phyloP scores from a whole-genome alignment of 805 yeast species.

The Cyberlindnera subsufficiens region DNA sequence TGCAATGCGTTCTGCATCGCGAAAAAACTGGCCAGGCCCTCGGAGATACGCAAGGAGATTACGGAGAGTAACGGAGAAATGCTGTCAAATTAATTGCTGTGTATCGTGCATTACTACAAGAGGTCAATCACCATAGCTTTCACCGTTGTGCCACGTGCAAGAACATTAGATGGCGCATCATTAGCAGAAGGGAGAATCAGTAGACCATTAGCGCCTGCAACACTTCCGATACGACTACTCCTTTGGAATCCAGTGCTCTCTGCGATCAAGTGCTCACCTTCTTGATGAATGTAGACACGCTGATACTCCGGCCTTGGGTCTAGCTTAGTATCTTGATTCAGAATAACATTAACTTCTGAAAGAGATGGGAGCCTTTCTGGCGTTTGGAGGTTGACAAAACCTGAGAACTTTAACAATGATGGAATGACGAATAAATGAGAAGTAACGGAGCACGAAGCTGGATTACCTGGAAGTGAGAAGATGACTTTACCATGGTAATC shows the following conservation, averaged over 20 bases:
- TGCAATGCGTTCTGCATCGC: no score
- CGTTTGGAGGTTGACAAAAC: slow-evolving; percentile 16
- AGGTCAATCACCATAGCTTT: slow-evolving; percentile 25
- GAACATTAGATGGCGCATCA: slow-evolving; percentile 2
- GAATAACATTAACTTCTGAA: slow-evolving; percentile 30
- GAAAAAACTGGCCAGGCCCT: no score
- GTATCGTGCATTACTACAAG: background rate
- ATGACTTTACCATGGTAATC: slow-evolving; percentile 25
- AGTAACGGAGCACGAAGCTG: slow-evolving; percentile 48
- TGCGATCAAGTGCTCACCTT: slow-evolving; percentile 28
- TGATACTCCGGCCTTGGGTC: slow-evolving; percentile 52
- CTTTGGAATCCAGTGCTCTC: slow-evolving; percentile 45
- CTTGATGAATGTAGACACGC: slow-evolving; percentile 32
- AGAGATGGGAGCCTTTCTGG: slow-evolving; percentile 18
- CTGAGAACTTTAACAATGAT: slow-evolving; percentile 33
- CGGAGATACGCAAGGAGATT: background rate
- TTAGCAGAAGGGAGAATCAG: slow-evolving; percentile 35
- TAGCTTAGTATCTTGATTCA: slow-evolving; percentile 28
- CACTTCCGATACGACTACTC: slow-evolving; percentile 42
- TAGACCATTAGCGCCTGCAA: slow-evolving; percentile 42
- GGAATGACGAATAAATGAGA: slow-evolving; percentile 42
- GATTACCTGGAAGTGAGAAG: slow-evolving; percentile 52
- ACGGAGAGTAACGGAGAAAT: background rate
- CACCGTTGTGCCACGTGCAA: slow-evolving; percentile 19
- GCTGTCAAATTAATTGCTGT: no score